These are phyloP conservation scores for Saksenaea oblongispora DNA, from an alignment of 371 early-diverging fungal genomes.

Conservation along the genomic window DNA sequence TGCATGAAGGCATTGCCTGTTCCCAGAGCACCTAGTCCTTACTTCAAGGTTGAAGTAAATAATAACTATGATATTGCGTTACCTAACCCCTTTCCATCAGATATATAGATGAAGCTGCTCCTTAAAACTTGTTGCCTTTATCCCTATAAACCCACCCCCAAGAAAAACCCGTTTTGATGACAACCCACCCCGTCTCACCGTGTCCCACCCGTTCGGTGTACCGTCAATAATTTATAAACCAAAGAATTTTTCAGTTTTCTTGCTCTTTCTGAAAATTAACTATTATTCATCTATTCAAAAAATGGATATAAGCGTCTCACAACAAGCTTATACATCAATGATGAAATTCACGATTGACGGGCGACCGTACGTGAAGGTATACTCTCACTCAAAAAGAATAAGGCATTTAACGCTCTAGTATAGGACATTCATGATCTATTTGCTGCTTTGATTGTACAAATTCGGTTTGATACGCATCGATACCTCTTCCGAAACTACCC, in stretches of 20 bases:
- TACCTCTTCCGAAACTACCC: conserved; percentile 58
- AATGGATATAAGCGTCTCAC: conserved; percentile 35
- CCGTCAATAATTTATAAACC: neutral
- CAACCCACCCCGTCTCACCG: neutral
- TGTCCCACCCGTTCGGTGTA: neutral
- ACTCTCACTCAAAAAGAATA: neutral
- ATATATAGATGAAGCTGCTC: neutral
- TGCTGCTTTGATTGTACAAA: conserved; percentile 61
- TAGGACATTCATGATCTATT: conserved; percentile 69
- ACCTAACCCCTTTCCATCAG: neutral
- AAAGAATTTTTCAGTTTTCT: neutral
- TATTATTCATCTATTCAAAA: neutral
- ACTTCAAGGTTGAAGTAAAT: conserved; percentile 1
- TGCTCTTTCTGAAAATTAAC: neutral
- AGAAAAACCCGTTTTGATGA: conserved; percentile 1
- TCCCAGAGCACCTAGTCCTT: neutral
- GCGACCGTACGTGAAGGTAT: conserved; percentile 49
- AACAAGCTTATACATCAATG: conserved; percentile 55
- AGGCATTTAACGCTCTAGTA: neutral
- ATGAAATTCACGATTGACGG: conserved; percentile 56
- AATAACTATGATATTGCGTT: neutral
- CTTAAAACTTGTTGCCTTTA: conserved; percentile 3
- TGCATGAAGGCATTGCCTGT: neutral
- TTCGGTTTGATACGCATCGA: conserved; percentile 56
- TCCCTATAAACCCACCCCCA: neutral